These are phyloP conservation scores for Daedaleopsis sinensis DNA, from an alignment of 768 basidiomycete species.

Conservation along the genomic window DNA sequence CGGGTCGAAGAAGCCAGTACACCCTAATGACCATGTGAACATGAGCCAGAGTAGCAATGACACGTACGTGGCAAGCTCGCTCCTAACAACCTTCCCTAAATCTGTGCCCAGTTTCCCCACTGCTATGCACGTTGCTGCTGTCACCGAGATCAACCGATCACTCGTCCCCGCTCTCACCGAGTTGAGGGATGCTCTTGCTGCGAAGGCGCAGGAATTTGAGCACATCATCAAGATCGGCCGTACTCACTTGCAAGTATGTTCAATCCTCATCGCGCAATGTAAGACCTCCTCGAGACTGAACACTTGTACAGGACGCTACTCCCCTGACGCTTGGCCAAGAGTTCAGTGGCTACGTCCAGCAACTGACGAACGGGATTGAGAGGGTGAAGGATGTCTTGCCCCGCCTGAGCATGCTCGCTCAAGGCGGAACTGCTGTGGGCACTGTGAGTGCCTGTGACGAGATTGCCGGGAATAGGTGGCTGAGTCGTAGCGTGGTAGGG, in stretches of 20 bases:
- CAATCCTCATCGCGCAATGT: background rate
- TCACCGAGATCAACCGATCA: slow-evolving; percentile 77
- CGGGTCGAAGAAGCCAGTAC: slow-evolving; percentile 95
- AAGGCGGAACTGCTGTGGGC: slow-evolving; percentile 98
- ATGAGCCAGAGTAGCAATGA: slow-evolving; percentile 99
- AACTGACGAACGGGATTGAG: slow-evolving; percentile 87
- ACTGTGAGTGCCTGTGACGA: slow-evolving; percentile 60
- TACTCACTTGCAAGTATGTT: slow-evolving; percentile 82
- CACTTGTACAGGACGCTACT: slow-evolving; percentile 82
- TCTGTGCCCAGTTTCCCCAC: slow-evolving; percentile 84
- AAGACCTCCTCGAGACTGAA: background rate
- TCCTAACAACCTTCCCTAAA: background rate
- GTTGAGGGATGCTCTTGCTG: slow-evolving; percentile 81
- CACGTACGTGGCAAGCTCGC: slow-evolving; percentile 59
- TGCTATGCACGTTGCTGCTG: slow-evolving; percentile 97
- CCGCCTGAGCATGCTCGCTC: slow-evolving; percentile 86
- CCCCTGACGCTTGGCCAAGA: slow-evolving; percentile 98
- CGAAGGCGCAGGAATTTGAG: slow-evolving; percentile 82
- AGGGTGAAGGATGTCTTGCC: slow-evolving; percentile 82
- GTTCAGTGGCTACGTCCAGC: slow-evolving; percentile 97
- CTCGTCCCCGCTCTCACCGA: slow-evolving; percentile 86
- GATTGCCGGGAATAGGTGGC: background rate
- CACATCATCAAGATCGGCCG: slow-evolving; percentile 98
- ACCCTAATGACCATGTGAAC: slow-evolving; percentile 99
- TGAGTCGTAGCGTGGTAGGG: slow-evolving; percentile 55